Evolutionary conservation across 2,329 filamentous ascomycete species (phyloP).

Genomic region (Claviceps paspali): DNA sequence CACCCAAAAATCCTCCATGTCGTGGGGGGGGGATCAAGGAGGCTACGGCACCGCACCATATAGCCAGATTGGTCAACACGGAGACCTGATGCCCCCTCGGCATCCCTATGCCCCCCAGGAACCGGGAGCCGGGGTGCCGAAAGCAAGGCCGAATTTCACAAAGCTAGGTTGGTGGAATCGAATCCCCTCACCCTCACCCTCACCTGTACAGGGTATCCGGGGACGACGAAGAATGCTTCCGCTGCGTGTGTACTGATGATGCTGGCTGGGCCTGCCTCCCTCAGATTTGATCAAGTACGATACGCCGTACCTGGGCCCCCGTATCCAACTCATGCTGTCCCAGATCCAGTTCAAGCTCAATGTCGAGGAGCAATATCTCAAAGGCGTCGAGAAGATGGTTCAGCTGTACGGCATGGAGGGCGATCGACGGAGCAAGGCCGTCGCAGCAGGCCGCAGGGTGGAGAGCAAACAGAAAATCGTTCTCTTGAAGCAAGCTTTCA

Average conservation of each 20-base stretch:
- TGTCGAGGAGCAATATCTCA: constrained; percentile 97
- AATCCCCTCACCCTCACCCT: neutral
- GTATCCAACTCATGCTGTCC: constrained; percentile 97
- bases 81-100: constrained; percentile 64
- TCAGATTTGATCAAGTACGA: constrained; percentile 99
- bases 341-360: constrained; percentile 98
- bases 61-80: constrained; percentile 45
- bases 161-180: constrained; percentile 60
- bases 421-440: constrained; percentile 85
- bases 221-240: too few species aligned
- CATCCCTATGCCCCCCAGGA: constrained; percentile 60
- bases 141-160: constrained; percentile 76
- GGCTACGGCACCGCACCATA: constrained; percentile 45
- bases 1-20: constrained; percentile 49
- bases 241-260: neutral
- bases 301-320: constrained; percentile 83
- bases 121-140: constrained; percentile 52
- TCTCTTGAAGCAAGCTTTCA: constrained; percentile 84
- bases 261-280: too few species aligned
- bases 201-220: neutral
- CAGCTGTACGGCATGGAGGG: constrained; percentile 95
- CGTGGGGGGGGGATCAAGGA: constrained; percentile 32
- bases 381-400: constrained; percentile 98
- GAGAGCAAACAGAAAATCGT: constrained; percentile 98
- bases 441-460: constrained; percentile 75